Evolutionary conservation across 208 protist species (phyloP), one percentile per base, ranked within the genome.

Genomic region (Wallacemonas sp.): DNA sequence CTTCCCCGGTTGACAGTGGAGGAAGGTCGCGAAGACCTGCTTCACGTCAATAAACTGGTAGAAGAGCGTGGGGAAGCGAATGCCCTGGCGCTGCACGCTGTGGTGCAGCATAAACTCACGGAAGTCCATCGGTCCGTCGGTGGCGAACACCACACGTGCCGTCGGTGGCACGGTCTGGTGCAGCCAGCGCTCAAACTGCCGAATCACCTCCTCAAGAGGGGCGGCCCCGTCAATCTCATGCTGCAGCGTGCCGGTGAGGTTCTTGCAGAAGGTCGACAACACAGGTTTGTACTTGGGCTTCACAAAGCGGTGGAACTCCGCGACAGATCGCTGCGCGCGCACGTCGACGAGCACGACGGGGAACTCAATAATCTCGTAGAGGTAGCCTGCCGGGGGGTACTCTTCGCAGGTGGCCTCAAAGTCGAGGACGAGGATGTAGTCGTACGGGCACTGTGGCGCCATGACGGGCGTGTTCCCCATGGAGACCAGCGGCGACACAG

Each of bases 331-430:
- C 57, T 85, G 79, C 71, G 86, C 72, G 31, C 68, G 65, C 28
- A 79, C 77, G 65, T 97, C 85, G 11, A 98, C 70, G 3, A 98
- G 39, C 12, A 99, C 92, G 12, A 95, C 89, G 23, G 97, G 95
- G 63, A 98, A 98, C 77, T 99, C 96, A 67, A 99, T 98, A 67
- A 99, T 98, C 79, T 99, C 97, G 65, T 98, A 82, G 50, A 87
- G 72, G 70, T 92, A 92, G 46, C 75, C 75, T 28, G 84, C 76
- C 25, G 82, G 78, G 2, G 78, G 67, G 59, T 75, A 54, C 75
- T 94, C 82, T 50, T 97, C 91, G 64, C 93, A 97, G 16, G 93
- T 96, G 5, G 91, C 91, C 76, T 97, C 93, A 70, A 97, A 97
- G 72, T 97, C 93, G 22, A 97, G 61, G 18, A 97, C 86, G 7